Evolutionary conservation across 257 asterid species (phyloP).

Genomic region (Henckelia pumila): DNA sequence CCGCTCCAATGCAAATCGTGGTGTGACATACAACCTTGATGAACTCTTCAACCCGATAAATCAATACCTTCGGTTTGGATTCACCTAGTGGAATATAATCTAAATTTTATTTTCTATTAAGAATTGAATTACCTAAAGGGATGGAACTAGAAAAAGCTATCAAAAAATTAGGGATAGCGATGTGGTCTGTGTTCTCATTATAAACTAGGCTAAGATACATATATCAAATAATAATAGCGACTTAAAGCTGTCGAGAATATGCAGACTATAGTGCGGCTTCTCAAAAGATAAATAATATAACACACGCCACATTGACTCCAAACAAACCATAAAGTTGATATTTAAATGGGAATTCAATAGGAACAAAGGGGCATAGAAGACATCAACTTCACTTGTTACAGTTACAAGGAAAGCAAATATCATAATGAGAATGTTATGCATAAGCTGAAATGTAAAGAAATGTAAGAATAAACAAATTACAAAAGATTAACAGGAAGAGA

Average conservation of each 20-base stretch:
- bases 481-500: constrained; percentile 18
- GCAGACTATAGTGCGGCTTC: background rate
- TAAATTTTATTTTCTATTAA: no score
- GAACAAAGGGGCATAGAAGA: background rate
- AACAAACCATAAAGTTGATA: no score
- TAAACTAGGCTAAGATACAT: background rate
- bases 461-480: no score
- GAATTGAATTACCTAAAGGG: no score
- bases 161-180: no score
- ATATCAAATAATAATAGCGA: background rate
- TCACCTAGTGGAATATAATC: no score
- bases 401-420: background rate
- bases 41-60: no score
- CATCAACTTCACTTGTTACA: background rate
- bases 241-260: background rate
- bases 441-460: background rate
- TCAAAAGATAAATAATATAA: background rate
- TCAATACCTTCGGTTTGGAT: no score
- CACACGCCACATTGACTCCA: no score
- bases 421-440: background rate
- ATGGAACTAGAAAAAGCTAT: no score
- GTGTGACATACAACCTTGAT: no score
- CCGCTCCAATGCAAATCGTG: no score
- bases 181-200: background rate
- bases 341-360: background rate